Evolutionary conservation across 2,329 filamentous ascomycete genomes (phyloP).

Genomic region (Diaporthe citri): DNA sequence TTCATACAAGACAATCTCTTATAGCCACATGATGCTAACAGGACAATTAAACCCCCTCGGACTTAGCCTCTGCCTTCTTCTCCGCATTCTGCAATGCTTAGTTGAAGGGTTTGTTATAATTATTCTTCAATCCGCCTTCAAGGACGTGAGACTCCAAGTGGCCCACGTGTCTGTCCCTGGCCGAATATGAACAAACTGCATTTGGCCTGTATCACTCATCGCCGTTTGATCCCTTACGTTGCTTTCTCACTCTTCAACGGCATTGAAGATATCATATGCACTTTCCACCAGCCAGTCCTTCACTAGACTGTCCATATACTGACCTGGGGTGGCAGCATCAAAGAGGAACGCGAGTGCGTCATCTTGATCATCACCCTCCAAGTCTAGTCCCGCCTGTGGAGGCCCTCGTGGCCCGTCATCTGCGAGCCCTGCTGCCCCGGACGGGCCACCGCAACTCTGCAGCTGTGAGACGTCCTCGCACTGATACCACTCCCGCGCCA

Average conservation of each 20-base stretch:
- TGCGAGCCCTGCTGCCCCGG: not conserved
- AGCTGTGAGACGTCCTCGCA: not conserved
- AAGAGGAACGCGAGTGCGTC: not conserved
- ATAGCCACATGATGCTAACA: no score
- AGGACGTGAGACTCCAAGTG: not conserved
- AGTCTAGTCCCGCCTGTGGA: not conserved
- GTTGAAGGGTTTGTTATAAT: not conserved
- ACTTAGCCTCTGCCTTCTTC: no score
- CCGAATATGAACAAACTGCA: not conserved
- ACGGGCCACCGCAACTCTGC: not conserved
- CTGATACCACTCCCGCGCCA: constrained; percentile 41
- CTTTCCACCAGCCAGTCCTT: not conserved
- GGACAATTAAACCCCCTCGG: no score
- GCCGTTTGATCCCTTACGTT: not conserved
- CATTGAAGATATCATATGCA: not conserved
- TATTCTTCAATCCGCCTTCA: not conserved
- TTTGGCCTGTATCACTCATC: no score
- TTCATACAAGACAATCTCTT: no score
- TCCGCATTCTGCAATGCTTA: no score
- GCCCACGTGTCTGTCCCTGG: not conserved
- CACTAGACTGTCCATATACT: constrained; percentile 6
- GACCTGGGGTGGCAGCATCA: not conserved
- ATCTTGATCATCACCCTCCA: not conserved
- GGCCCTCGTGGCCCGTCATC: not conserved
- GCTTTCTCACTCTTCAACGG: not conserved